Evolutionary conservation across 75 land plant species (phyloP).

Genomic region (Selaginella moellendorffii): DNA sequence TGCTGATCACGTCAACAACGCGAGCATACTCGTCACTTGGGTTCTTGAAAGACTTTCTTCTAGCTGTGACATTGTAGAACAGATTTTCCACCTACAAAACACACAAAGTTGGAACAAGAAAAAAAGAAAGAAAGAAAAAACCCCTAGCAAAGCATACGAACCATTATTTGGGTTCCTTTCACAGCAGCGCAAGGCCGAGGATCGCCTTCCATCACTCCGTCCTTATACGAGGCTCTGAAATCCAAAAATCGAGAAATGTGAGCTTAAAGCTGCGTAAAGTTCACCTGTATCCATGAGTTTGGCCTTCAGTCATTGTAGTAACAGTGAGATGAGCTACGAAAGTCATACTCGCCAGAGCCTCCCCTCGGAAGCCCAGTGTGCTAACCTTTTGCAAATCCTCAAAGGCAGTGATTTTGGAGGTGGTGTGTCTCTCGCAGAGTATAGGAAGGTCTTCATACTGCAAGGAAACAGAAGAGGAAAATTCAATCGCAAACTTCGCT

Average conservation of each 20-base stretch:
- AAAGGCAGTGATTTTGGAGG: conserved; percentile 66
- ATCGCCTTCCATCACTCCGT: conserved; percentile 92
- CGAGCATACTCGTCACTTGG: conserved; percentile 87
- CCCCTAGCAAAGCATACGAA: conserved; percentile 1
- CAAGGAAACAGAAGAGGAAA: not conserved
- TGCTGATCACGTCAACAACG: conserved; percentile 75
- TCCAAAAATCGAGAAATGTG: not conserved
- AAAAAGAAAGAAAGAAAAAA: not conserved
- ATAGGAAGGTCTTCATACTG: conserved; percentile 89
- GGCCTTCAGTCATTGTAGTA: conserved; percentile 87
- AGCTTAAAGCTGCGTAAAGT: not conserved
- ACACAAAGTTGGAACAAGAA: not conserved
- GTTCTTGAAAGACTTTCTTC: conserved; percentile 85
- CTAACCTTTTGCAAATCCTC: conserved; percentile 81
- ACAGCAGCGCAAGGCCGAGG: conserved; percentile 97
- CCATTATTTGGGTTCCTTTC: conserved; percentile 98
- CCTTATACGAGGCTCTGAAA: conserved; percentile 77
- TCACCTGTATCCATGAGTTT: conserved; percentile 93
- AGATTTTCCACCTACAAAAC: conserved; percentile 53
- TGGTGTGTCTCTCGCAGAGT: conserved; percentile 92
- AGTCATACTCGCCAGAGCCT: conserved; percentile 97
- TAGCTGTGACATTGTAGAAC: conserved; percentile 84
- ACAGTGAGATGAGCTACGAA: conserved; percentile 95
- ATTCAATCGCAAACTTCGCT: too few relatives aligned
- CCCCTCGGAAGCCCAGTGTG: conserved; percentile 94